Evolutionary conservation across 768 basidiomycete genomes (phyloP).

Genomic region (Collybia nuda): DNA sequence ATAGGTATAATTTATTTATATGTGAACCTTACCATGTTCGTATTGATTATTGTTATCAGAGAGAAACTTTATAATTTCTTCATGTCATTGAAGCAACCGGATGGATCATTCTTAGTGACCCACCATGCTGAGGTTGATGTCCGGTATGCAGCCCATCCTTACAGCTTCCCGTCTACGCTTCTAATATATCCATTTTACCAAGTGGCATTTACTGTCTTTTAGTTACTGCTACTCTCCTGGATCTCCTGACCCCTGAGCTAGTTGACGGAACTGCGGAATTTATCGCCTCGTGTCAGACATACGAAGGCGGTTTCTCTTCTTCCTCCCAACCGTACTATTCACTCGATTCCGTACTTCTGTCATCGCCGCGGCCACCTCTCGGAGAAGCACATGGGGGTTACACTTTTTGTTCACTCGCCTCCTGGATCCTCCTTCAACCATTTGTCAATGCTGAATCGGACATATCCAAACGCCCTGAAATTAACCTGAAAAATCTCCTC

Average conservation of each 20-base stretch:
- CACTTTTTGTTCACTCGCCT: slow-evolving; percentile 89
- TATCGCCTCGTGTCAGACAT: slow-evolving; percentile 90
- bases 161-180: background rate
- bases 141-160: slow-evolving; percentile 49
- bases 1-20: slow-evolving; percentile 52
- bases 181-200: background rate
- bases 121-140: slow-evolving; percentile 92
- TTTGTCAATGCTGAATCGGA: slow-evolving; percentile 30
- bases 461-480: slow-evolving; percentile 26
- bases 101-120: slow-evolving; percentile 92
- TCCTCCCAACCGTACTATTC: slow-evolving; percentile 70
- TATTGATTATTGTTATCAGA: slow-evolving; percentile 41
- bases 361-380: slow-evolving; percentile 65
- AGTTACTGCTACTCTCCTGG: slow-evolving; percentile 76
- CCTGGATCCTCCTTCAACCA: slow-evolving; percentile 76
- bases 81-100: slow-evolving; percentile 87
- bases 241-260: slow-evolving; percentile 88
- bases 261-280: slow-evolving; percentile 74
- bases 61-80: slow-evolving; percentile 84
- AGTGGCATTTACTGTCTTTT: slow-evolving; percentile 96
- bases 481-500: slow-evolving; percentile 62
- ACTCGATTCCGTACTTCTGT: slow-evolving; percentile 29
- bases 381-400: slow-evolving; percentile 99
- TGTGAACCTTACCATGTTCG: background rate
- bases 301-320: slow-evolving; percentile 93